Evolutionary conservation across 345 rosid species (phyloP).

Genomic region (Eucalyptus cladocalyx): DNA sequence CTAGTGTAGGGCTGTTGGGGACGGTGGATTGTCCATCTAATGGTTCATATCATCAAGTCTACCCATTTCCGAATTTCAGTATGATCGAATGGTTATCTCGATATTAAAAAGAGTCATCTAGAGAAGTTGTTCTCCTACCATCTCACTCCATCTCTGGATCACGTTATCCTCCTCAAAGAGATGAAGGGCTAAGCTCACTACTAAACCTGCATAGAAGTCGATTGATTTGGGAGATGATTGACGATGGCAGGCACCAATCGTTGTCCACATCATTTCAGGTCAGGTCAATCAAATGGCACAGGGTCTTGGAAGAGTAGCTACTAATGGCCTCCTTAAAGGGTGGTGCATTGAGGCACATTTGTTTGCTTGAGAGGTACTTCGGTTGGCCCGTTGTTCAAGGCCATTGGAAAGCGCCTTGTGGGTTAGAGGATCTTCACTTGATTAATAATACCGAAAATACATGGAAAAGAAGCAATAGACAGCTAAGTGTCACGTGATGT

Average conservation of each 20-base stretch:
- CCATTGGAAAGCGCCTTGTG: not conserved
- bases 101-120: not conserved
- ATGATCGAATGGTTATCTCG: rapidly evolving
- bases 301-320: not conserved
- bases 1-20: not conserved
- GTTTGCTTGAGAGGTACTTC: not conserved
- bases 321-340: not conserved
- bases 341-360: not conserved
- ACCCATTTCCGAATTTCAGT: not conserved
- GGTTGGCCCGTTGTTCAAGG: not conserved
- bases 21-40: not conserved
- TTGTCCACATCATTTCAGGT: not conserved
- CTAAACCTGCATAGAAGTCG: not conserved
- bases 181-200: not conserved
- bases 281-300: not conserved
- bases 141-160: not conserved
- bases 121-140: not conserved
- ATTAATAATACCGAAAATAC: not conserved
- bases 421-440: not conserved
- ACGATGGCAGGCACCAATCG: not conserved
- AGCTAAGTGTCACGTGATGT: not conserved
- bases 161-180: not conserved
- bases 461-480: not conserved
- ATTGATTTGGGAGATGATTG: not conserved
- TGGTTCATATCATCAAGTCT: not conserved